phyloP scores from a whole-genome alignment of 208 protist genomes.

The Crithidia bombi region DNA sequence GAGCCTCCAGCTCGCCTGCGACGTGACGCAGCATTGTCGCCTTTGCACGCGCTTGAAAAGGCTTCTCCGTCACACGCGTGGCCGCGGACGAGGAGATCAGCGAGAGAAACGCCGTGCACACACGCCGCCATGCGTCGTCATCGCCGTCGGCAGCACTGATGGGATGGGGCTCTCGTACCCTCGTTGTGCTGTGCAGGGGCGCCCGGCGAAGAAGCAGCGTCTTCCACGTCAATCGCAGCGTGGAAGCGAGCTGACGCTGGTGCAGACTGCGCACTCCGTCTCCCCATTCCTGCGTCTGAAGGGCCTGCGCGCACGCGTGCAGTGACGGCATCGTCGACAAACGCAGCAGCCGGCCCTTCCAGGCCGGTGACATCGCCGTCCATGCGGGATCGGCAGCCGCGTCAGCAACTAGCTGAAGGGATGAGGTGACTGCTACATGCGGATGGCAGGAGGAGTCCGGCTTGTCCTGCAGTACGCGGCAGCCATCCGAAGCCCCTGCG shows the following conservation, averaged over 20 bases:
- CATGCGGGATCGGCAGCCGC: not conserved
- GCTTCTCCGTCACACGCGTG: not conserved
- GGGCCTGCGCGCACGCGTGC: slow-evolving; percentile 4
- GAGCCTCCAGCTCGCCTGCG: not conserved
- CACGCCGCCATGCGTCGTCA: not conserved
- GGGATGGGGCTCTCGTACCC: not conserved
- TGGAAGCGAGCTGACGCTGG: not conserved
- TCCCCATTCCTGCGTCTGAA: not conserved
- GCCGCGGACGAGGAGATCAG: not conserved
- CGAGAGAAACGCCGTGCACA: slow-evolving; percentile 15
- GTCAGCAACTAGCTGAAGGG: slow-evolving; percentile 8
- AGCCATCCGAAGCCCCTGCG: too few relatives aligned
- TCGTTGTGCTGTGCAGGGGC: not conserved
- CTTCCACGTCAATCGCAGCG: slow-evolving; percentile 5
- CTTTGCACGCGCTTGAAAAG: not conserved
- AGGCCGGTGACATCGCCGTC: not conserved
- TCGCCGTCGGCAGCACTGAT: too few relatives aligned
- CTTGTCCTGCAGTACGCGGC: too few relatives aligned
- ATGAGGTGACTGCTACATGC: not conserved
- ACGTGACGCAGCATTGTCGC: not conserved
- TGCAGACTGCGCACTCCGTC: not conserved
- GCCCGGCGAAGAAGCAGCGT: slow-evolving; percentile 12
- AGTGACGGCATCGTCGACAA: slow-evolving; percentile 14
- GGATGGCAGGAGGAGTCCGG: too few relatives aligned
- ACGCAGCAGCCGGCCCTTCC: slow-evolving; percentile 1